These are phyloP conservation scores for Boletus tomentosulus DNA, from an alignment of 768 basidiomycete genomes.

Conservation along the genomic window DNA sequence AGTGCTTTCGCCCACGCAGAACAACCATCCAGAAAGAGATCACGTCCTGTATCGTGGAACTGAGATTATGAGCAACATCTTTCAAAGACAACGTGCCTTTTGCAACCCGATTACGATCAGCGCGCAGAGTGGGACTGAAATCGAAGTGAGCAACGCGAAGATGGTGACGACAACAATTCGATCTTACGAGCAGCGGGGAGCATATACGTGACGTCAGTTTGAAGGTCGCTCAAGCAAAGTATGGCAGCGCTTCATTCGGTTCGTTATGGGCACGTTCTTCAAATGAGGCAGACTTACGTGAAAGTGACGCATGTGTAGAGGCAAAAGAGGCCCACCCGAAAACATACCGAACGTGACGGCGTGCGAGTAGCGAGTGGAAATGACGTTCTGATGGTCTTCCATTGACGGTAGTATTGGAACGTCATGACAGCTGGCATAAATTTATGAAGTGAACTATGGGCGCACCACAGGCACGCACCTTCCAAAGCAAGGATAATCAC, in stretches of 20 bases:
- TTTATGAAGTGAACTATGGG: neutral
- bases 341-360: slow-evolving; percentile 35
- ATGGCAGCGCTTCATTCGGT: slow-evolving; percentile 32
- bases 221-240: slow-evolving; percentile 31
- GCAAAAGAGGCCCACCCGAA: slow-evolving; percentile 43
- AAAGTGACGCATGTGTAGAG: slow-evolving; percentile 42
- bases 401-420: slow-evolving; percentile 40
- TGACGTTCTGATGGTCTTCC: slow-evolving; percentile 33
- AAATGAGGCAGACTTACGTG: slow-evolving; percentile 31
- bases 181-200: slow-evolving; percentile 47
- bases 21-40: slow-evolving; percentile 31
- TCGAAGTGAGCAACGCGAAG: slow-evolving; percentile 1
- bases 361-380: slow-evolving; percentile 40
- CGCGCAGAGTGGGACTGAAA: slow-evolving; percentile 46
- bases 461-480: slow-evolving; percentile 29
- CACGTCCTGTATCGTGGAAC: slow-evolving; percentile 31
- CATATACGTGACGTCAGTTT: slow-evolving; percentile 39
- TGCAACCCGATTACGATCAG: slow-evolving; percentile 48
- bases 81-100: slow-evolving; percentile 30
- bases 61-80: neutral
- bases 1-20: slow-evolving; percentile 7
- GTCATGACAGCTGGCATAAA: slow-evolving; percentile 37
- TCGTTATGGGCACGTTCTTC: neutral
- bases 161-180: neutral
- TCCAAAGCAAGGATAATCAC: slow-evolving; percentile 42